Percentiles rank a stretch among this genome's conserved stretches.
Evolutionary conservation across 176 grass and related monocot genomes (phyloP).

Genomic region (Paspalum vaginatum): DNA sequence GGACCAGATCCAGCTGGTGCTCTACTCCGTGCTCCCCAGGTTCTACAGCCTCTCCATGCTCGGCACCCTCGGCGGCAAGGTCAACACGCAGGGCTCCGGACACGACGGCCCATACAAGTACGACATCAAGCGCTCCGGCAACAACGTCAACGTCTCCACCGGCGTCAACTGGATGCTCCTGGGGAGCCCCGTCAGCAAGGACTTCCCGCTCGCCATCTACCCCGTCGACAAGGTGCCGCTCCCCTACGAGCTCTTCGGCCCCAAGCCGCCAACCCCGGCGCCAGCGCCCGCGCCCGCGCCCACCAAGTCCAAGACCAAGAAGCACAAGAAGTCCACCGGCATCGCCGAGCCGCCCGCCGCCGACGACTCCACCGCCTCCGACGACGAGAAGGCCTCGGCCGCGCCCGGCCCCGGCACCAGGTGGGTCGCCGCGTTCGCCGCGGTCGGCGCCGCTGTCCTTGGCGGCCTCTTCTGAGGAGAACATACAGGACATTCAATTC

Average conservation of each 20-base stretch:
- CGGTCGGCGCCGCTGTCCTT: slow-evolving; percentile 21
- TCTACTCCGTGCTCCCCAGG: slow-evolving; percentile 76
- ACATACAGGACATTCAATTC: not conserved
- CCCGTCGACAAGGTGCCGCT: slow-evolving; percentile 71
- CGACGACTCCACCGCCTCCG: slow-evolving; percentile 9
- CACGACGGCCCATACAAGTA: slow-evolving; percentile 57
- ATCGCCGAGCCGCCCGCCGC: slow-evolving; percentile 47
- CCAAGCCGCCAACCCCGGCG: slow-evolving; percentile 63
- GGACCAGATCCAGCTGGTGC: slow-evolving; percentile 71
- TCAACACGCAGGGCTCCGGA: slow-evolving; percentile 79
- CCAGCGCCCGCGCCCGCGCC: slow-evolving; percentile 40
- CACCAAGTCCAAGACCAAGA: slow-evolving; percentile 54
- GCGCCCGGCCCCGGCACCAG: not conserved
- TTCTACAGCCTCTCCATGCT: slow-evolving; percentile 68
- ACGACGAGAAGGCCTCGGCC: slow-evolving; percentile 35
- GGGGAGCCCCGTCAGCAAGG: slow-evolving; percentile 40
- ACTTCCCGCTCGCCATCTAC: slow-evolving; percentile 72
- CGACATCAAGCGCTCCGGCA: slow-evolving; percentile 46
- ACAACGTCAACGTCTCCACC: slow-evolving; percentile 70
- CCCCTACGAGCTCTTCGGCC: slow-evolving; percentile 68
- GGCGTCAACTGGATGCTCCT: slow-evolving; percentile 62
- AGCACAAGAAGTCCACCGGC: slow-evolving; percentile 49
- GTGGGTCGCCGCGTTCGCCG: slow-evolving; percentile 38
- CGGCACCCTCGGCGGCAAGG: slow-evolving; percentile 50
- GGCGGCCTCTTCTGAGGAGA: slow-evolving; percentile 28